Evolutionary conservation across 2,329 filamentous ascomycete species (phyloP).

Genomic region (Fusarium sp.): DNA sequence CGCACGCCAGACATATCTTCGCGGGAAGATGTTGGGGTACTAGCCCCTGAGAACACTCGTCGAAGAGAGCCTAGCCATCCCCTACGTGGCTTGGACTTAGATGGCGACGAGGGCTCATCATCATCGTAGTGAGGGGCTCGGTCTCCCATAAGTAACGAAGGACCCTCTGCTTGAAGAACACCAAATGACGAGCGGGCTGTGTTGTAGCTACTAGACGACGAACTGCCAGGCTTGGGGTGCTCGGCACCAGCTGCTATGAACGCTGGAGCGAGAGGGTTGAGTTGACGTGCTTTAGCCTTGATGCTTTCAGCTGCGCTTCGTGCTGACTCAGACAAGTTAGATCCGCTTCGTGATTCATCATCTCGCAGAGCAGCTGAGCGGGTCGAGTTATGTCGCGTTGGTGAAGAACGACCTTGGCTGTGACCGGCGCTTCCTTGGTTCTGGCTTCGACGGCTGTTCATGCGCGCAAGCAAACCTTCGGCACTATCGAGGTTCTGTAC

Average conservation of each 20-base stretch:
- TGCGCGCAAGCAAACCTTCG: conserved; percentile 60
- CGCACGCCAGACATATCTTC: conserved; percentile 45
- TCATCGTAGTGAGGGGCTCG: conserved; percentile 47
- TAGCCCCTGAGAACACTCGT: conserved; percentile 66
- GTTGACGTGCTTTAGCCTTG: conserved; percentile 49
- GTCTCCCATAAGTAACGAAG: conserved; percentile 55
- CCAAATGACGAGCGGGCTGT: conserved; percentile 65
- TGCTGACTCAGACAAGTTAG: conserved; percentile 65
- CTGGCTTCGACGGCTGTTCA: conserved; percentile 46
- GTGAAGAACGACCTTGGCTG: conserved; percentile 50
- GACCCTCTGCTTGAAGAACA: conserved; percentile 63
- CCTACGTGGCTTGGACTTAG: conserved; percentile 65
- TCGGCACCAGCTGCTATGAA: conserved; percentile 42
- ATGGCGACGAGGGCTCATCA: conserved; percentile 61
- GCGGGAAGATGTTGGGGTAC: conserved; percentile 39
- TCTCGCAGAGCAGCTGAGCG: conserved; percentile 50
- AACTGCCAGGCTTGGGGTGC: conserved; percentile 51
- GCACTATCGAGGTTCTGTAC: conserved; percentile 55
- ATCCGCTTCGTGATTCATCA: conserved; percentile 64
- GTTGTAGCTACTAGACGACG: conserved; percentile 59
- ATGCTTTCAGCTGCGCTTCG: conserved; percentile 56
- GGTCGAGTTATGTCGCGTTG: conserved; percentile 51
- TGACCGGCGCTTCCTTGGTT: conserved; percentile 20
- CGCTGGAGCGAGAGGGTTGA: conserved; percentile 46
- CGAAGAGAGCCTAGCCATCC: conserved; percentile 76